Percentiles rank a stretch among this genome's conserved stretches.
These are phyloP conservation scores for Hordeum vulgare DNA, from an alignment of 176 grass and related monocot species.

Conservation along the genomic window MorexV3_pseudomolecules_assembly NC_058521.1:78944080-78944579, in stretches of 20 bases:
- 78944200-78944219: neutral
- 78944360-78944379: neutral
- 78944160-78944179: no score
- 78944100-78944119: no score
- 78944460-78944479: neutral
- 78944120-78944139: no score
- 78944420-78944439: neutral
- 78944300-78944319: neutral
- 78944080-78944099: no score
- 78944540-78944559: constrained; percentile 59
- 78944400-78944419: neutral
- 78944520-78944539: constrained; percentile 13
- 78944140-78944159: no score
- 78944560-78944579: constrained; percentile 57
- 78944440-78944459: neutral
- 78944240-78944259: neutral
- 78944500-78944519: constrained; percentile 24
- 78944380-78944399: neutral
- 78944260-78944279: neutral
- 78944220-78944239: neutral
- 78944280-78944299: neutral
- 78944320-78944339: neutral
- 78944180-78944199: neutral
- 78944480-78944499: constrained; percentile 10
- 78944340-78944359: neutral